Evolutionary conservation across 2,329 filamentous ascomycete species (phyloP), one percentile per base, ranked within the genome.

Genomic region (Amphichorda felina): DNA sequence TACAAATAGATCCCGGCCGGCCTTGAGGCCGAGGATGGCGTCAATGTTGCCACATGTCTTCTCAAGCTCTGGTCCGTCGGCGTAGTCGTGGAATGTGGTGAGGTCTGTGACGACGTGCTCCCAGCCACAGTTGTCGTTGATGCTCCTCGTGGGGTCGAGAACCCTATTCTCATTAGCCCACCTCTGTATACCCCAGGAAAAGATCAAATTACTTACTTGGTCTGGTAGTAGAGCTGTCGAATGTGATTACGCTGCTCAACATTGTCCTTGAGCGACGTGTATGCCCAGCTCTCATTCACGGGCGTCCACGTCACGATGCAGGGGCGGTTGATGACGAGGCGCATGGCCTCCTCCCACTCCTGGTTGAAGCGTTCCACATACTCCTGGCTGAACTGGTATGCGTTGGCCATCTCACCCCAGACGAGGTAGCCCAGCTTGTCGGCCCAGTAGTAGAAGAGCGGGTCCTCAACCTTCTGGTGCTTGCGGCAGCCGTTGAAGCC

Each of bases 61-160:
- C 5, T 66, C 59, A 6, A 82, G 62, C 16, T 64, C 67, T 0
- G 67, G 59, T 0, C 61, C 71, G 45, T 81, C 76, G 14, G 63
- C 60, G 48, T 82, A 82, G 51, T 82, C 76, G 50, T 82, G 78
- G 59, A 78, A 82, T 0, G 77, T 80, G 17, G 70, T 73, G 2
- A 82, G 56, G 43, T 82, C 77, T 0, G 72, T 77, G 9, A 62
- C 45, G 5, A 81, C 75, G 42, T 81, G 76, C 47, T 82, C 75
- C 78, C 78, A 82, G 24, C 78, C 78, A 43, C 77, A 82, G 52
- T 82, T 82, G 51, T 82, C 77, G 46, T 82, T 82, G 47, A 82
- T 64, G 13, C 75, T 75, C 5, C 78, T 59, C 0, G 70, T 79
- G 2, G 71, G 63, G 42, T 82, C 78, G 2, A 82, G 61, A 0